Evolutionary conservation across 2,329 filamentous ascomycete genomes (phyloP).

Genomic region (Chrysoporthe deuterocubensis): DNA sequence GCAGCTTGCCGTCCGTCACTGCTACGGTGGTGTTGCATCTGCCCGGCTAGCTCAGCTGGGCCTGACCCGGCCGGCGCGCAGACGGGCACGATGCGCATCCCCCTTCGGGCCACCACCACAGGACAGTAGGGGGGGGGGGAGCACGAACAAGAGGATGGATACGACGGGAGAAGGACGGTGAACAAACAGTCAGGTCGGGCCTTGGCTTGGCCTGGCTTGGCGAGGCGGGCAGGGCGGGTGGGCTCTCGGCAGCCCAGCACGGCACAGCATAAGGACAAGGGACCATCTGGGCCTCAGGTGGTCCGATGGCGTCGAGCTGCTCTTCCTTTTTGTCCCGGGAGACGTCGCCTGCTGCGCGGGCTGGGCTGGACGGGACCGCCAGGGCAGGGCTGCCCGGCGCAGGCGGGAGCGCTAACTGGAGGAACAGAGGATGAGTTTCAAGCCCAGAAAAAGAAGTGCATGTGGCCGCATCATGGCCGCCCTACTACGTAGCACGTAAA

Average conservation of each 20-base stretch:
- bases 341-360: neutral
- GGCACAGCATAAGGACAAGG: neutral
- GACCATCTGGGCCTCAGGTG: neutral
- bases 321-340: neutral
- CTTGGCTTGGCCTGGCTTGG: no score
- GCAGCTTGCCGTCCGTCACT: conserved; percentile 3
- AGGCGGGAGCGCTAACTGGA: neutral
- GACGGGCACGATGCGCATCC: no score
- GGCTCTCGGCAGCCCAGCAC: neutral
- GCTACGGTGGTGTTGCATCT: conserved; percentile 1
- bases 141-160: neutral
- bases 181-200: no score
- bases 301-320: neutral
- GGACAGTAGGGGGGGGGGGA: no score
- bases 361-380: neutral
- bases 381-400: neutral
- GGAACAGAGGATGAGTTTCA: neutral
- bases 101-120: no score
- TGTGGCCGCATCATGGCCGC: neutral
- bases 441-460: neutral
- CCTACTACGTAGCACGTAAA: neutral
- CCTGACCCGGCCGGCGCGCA: neutral
- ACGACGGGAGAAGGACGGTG: neutral
- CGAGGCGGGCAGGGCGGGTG: no score
- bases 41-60: neutral